Conservation (phyloP, 352 stramenopile genomes). For the Globisporangium abappressorium region DNA sequence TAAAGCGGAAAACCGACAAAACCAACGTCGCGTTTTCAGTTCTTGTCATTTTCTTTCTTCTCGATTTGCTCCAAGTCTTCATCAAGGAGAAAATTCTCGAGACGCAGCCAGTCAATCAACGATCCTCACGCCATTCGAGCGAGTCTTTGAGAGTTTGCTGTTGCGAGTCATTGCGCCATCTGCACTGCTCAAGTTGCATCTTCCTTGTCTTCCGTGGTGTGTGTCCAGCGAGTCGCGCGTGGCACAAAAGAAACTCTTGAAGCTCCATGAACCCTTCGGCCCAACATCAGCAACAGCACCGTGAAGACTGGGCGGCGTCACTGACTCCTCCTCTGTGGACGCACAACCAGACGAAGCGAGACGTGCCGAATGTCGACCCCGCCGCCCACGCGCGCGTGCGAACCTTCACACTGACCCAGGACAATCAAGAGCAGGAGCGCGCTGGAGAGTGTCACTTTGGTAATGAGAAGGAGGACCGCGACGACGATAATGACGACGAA, state of each 20-base stretch:
- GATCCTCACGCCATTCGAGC: too few relatives aligned
- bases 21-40: not conserved
- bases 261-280: not conserved
- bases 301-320: slow-evolving; percentile 5
- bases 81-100: too few relatives aligned
- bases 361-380: slow-evolving; percentile 5
- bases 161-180: not conserved
- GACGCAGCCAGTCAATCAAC: too few relatives aligned
- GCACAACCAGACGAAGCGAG: not conserved
- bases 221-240: not conserved
- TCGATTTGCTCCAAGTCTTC: not conserved
- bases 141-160: too few relatives aligned
- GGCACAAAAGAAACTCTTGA: not conserved
- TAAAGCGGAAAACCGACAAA: not conserved
- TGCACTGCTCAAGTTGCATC: not conserved
- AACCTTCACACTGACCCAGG: not conserved
- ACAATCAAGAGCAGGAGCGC: slow-evolving; percentile 2
- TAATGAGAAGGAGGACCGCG: not conserved
- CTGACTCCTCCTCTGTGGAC: not conserved
- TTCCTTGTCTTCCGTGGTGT: not conserved
- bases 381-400: slow-evolving; percentile 4
- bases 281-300: not conserved
- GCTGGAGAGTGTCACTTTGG: not conserved
- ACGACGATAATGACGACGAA: not conserved
- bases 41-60: not conserved